Evolutionary conservation across 495 filamentous ascomycete species (phyloP).

Genomic region (Aspergillus ellipticus): DNA sequence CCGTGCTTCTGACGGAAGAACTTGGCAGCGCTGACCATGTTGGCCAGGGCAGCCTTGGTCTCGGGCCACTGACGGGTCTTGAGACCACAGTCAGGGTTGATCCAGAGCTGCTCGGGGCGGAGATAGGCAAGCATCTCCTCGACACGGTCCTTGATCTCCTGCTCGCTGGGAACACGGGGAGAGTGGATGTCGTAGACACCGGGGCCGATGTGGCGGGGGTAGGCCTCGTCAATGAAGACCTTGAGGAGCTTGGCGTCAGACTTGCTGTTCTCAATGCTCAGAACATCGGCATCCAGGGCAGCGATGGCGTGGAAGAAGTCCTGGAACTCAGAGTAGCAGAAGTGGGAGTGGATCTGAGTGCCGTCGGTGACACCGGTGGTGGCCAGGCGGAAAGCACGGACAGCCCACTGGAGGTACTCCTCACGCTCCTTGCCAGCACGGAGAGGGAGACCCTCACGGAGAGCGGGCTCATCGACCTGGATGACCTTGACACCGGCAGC

Average conservation of each 20-base stretch:
- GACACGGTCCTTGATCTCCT: conserved; percentile 96
- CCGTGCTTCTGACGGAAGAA: conserved; percentile 86
- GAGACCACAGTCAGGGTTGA: conserved; percentile 97
- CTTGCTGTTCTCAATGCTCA: conserved; percentile 99
- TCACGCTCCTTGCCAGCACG: conserved; percentile 87
- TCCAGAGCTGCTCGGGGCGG: conserved; percentile 93
- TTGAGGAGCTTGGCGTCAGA: conserved; percentile 97
- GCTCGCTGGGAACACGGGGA: conserved; percentile 87
- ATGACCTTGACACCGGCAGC: conserved; percentile 93
- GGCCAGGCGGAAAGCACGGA: conserved; percentile 92
- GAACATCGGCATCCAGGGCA: conserved; percentile 94
- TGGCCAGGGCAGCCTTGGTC: conserved; percentile 85
- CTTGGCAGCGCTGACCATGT: conserved; percentile 97
- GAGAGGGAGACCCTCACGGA: conserved; percentile 98
- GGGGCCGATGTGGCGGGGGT: conserved; percentile 97
- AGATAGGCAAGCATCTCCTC: conserved; percentile 96
- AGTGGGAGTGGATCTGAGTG: conserved; percentile 99
- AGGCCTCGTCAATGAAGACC: conserved; percentile 95
- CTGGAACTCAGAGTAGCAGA: conserved; percentile 99
- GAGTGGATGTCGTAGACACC: conserved; percentile 99
- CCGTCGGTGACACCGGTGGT: conserved; percentile 85
- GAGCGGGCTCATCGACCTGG: conserved; percentile 97
- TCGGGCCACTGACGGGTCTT: conserved; percentile 97
- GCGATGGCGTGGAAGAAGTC: conserved; percentile 99
- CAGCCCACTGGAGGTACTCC: conserved; percentile 93